Evolutionary conservation across 2,329 filamentous ascomycete genomes (phyloP), one percentile per base, ranked within the genome.

Genomic region (Ascochyta clinopodiicola): DNA sequence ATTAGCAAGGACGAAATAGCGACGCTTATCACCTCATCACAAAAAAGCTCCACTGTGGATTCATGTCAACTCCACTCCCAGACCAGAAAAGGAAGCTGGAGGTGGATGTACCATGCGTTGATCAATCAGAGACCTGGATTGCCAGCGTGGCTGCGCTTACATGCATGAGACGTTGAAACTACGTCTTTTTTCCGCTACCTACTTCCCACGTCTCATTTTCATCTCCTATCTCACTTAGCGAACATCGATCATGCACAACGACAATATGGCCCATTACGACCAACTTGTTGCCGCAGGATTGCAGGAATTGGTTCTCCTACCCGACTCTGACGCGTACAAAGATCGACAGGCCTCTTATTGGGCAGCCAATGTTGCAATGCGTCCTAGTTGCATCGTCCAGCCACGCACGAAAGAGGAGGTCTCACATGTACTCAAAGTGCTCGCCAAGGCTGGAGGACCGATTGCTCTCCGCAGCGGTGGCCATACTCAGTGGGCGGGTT

Each of bases 391-490:
- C n/a, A 58, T 70, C 1, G 34, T 68, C 9, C 61, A 60, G 12
- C 67, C 67, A 17, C 59, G 31, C 6, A 54, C 60, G 5, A 37
- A 59, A 1, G 25, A 66, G 17, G 60, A 70, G 59, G 63, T 70
- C 5, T 48, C 61, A 6, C 61, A 24, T 6, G 58, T 60, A 12
- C 34, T 70, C 6, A 57, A 47, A 2, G 35, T 63, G 13, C 38
- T 69, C 32, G 59, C 61, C 19, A 61, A 64, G 13, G 67, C 17
- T 21, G 19, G 17, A 5, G 35, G 7, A 4, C 17, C 10, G 3
- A 6, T 70, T 42, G 66, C 67, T 9, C 51, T 70, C 29, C 64
- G 59, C 40, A 59, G 67, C 15, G 68, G 68, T 37, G 68, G 67
- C 2, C 67, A 69, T 9, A 68, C 65, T 32, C 53, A 61, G 9